Evolutionary conservation across 179 eudicot genomes (phyloP), one percentile per base, ranked within the genome.

Genomic region (Spinacia oleracea): DNA sequence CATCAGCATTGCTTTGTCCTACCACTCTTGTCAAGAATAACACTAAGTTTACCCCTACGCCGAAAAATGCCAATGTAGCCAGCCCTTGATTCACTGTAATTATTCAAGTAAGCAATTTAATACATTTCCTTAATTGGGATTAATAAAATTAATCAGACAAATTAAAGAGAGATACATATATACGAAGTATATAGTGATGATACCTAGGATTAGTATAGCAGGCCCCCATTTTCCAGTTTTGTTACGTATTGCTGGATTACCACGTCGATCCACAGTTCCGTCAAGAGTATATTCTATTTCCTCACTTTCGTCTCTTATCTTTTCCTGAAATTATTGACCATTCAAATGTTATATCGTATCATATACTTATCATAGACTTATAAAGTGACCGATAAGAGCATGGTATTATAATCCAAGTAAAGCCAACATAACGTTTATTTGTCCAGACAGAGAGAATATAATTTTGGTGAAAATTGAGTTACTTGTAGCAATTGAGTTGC

Each of bases 31-130:
- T 85, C 60, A 87, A 56, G 69, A 83, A 87, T 79, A 87, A 42
- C 25, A 87, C 90, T 77, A 85, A 78, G 81, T 87, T 87, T 29
- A 87, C 90, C 51, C 85, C 89, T 40, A 87, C 85, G 3, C 90
- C 88, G 9, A 81, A 87, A 75, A 87, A 85, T 35, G 88, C 90
- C 29, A 85, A 50, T 67, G 86, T 87, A 0, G 84, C 85, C 31
- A 87, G 75, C 1, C 85, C 90, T 83, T 80, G 79, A 63, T 80
- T 84, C 77, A 84, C 64, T 78, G 81, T 74, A 5, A 31, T 27
- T 25, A 25, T 25, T 21, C 6, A 53, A 53, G 20, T 53, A 25
- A 60, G 20, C 53, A 48, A 48, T 48, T n/a, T n/a, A n/a, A n/a
- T n/a, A n/a, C n/a, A n/a, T n/a, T n/a, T n/a, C n/a, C n/a, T n/a